phyloP scores from a whole-genome alignment of 169 alveolate genomes.

The Babesia caballi region DNA sequence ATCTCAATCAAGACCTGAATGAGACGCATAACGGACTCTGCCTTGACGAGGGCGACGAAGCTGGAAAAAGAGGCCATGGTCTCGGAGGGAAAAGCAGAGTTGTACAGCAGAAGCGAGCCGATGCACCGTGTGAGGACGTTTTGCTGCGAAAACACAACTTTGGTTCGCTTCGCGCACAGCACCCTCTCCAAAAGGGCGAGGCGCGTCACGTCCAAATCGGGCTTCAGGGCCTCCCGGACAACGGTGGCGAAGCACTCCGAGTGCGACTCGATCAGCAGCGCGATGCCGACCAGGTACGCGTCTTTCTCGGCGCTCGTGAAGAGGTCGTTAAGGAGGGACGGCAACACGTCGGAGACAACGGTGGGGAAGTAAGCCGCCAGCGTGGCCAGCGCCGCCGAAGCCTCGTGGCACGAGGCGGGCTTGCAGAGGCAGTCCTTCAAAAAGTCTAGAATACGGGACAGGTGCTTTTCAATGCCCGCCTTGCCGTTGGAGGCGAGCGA shows the following conservation, averaged over 20 bases:
- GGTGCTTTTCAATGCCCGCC: slow-evolving; percentile 20
- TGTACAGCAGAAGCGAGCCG: background rate
- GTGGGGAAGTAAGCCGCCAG: slow-evolving; percentile 27
- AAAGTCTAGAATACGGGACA: slow-evolving; percentile 11
- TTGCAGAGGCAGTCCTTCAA: slow-evolving; percentile 12
- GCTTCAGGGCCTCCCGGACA: slow-evolving; percentile 11
- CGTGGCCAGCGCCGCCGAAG: slow-evolving; percentile 19
- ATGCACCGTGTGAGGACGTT: slow-evolving; percentile 1
- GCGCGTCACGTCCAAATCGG: slow-evolving; percentile 13
- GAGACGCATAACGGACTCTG: slow-evolving; percentile 10
- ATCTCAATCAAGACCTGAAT: slow-evolving; percentile 18
- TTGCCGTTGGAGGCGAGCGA: slow-evolving; percentile 36
- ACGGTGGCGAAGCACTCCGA: slow-evolving; percentile 18
- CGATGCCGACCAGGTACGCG: slow-evolving; percentile 13
- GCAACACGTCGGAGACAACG: slow-evolving; percentile 32
- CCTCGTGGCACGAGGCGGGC: slow-evolving; percentile 20
- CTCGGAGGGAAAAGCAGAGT: background rate
- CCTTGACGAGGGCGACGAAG: slow-evolving; percentile 8
- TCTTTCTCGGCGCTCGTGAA: slow-evolving; percentile 13
- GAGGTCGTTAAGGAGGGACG: slow-evolving; percentile 13
- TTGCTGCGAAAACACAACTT: slow-evolving; percentile 13
- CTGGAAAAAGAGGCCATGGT: slow-evolving; percentile 1
- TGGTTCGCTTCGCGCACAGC: slow-evolving; percentile 8
- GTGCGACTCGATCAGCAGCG: slow-evolving; percentile 17
- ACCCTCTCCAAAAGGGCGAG: slow-evolving; percentile 34